Percentiles rank a stretch among this genome's conserved stretches.
phyloP scores from a whole-genome alignment of 2,329 filamentous ascomycete genomes.

The Fusarium virguliforme region DNA sequence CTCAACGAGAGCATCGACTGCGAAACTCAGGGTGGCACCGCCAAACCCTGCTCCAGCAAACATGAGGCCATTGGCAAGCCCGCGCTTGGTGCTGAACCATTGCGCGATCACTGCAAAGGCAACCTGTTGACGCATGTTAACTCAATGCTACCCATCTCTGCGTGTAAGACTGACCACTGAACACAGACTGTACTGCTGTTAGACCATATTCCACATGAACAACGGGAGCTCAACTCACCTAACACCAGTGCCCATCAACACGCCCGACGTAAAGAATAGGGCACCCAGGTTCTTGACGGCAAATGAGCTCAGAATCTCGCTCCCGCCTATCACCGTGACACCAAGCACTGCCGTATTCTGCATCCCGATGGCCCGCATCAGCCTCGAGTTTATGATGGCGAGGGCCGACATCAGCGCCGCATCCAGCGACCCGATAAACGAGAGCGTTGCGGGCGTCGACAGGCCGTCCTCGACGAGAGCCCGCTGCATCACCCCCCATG shows the following conservation, averaged over 20 bases:
- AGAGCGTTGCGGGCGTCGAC: slow-evolving; percentile 66
- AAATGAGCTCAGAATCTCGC: slow-evolving; percentile 63
- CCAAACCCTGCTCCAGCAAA: slow-evolving; percentile 70
- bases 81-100: slow-evolving; percentile 68
- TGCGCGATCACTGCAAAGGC: slow-evolving; percentile 66
- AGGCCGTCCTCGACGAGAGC: slow-evolving; percentile 67
- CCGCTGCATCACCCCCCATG: slow-evolving; percentile 74
- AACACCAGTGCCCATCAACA: slow-evolving; percentile 55
- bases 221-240: slow-evolving; percentile 44
- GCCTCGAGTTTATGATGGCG: slow-evolving; percentile 67
- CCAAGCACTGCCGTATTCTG: slow-evolving; percentile 65
- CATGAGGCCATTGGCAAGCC: slow-evolving; percentile 69
- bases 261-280: slow-evolving; percentile 56
- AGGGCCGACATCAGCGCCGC: slow-evolving; percentile 67
- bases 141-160: slow-evolving; percentile 48
- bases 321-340: slow-evolving; percentile 65
- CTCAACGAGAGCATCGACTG: slow-evolving; percentile 64
- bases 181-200: slow-evolving; percentile 48
- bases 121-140: slow-evolving; percentile 49
- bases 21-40: slow-evolving; percentile 67
- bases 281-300: slow-evolving; percentile 55
- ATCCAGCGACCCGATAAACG: slow-evolving; percentile 72
- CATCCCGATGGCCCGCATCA: slow-evolving; percentile 67
- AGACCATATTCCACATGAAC: slow-evolving; percentile 1
- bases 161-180: slow-evolving; percentile 57